phyloP scores from a whole-genome alignment of 2,329 filamentous ascomycete genomes.

The Pseudocercospora eumusae region DNA sequence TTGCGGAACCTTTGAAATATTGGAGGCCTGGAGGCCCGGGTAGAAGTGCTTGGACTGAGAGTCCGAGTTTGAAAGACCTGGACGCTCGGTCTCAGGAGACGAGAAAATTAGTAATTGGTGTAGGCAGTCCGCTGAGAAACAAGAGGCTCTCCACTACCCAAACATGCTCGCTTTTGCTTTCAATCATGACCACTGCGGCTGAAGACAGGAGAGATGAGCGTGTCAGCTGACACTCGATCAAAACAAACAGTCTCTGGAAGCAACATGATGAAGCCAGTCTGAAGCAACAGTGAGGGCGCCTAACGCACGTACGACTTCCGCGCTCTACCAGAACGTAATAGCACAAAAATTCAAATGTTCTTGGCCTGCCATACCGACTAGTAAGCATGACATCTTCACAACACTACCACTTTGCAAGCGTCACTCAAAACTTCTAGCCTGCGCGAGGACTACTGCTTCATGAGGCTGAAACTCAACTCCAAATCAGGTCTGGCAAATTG shows the following conservation, averaged over 20 bases:
- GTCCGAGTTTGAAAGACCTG: neutral
- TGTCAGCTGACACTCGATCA: no score
- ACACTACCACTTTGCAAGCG: no score
- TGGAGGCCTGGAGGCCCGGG: neutral
- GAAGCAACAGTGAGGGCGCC: no score
- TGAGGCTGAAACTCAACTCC: neutral
- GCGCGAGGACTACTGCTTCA: neutral
- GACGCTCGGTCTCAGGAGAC: neutral
- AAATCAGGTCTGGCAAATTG: neutral
- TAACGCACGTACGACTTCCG: no score
- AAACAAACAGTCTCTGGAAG: no score
- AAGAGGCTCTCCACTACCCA: neutral
- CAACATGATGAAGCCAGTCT: no score
- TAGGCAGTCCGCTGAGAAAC: neutral
- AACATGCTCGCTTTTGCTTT: neutral
- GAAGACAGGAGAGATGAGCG: no score
- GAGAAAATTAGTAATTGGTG: neutral
- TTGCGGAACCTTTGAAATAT: neutral
- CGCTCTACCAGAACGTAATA: neutral
- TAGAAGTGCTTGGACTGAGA: neutral
- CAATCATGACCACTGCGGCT: no score
- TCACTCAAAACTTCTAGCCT: neutral
- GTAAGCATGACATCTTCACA: neutral
- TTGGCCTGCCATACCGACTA: neutral
- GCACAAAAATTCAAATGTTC: neutral